These are phyloP conservation scores for Neonectria punicea DNA, from an alignment of 2,329 filamentous ascomycete species.

Conservation along the genomic window DNA sequence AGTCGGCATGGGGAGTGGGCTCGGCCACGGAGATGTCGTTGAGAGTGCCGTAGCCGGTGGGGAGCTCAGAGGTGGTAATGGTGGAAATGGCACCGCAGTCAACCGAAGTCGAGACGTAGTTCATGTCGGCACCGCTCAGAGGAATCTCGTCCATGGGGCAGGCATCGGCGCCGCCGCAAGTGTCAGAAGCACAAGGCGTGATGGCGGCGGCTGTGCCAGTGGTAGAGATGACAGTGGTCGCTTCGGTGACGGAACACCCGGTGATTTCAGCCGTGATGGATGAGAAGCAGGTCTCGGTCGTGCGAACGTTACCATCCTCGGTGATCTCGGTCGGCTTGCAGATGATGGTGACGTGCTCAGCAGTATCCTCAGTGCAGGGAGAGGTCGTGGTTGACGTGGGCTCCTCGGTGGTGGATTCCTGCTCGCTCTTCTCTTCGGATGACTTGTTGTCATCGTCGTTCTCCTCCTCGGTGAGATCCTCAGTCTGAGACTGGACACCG, in stretches of 20 bases:
- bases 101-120: background rate
- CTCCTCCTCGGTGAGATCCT: slow-evolving; percentile 30
- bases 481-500: slow-evolving; percentile 16
- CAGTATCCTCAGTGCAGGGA: slow-evolving; percentile 24
- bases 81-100: slow-evolving; percentile 25
- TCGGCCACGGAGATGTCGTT: slow-evolving; percentile 9
- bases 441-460: slow-evolving; percentile 24
- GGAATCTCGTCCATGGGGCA: slow-evolving; percentile 22
- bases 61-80: slow-evolving; percentile 22
- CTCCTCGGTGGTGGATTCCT: slow-evolving; percentile 13
- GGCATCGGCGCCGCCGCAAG: slow-evolving; percentile 20
- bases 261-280: slow-evolving; percentile 22
- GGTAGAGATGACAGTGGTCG: slow-evolving; percentile 24
- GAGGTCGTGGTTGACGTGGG: slow-evolving; percentile 25
- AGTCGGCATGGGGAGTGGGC: slow-evolving; percentile 13
- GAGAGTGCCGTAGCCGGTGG: slow-evolving; percentile 16
- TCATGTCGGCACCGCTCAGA: slow-evolving; percentile 26
- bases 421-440: slow-evolving; percentile 22
- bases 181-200: slow-evolving; percentile 23
- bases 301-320: slow-evolving; percentile 8
- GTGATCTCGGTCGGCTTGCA: slow-evolving; percentile 24
- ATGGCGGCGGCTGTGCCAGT: slow-evolving; percentile 5
- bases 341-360: slow-evolving; percentile 23
- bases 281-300: slow-evolving; percentile 16
- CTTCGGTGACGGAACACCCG: slow-evolving; percentile 28